Percentiles rank a stretch among this genome's conserved stretches.
phyloP scores from a whole-genome alignment of 768 basidiomycete genomes.

The Podaxis sp. region DNA sequence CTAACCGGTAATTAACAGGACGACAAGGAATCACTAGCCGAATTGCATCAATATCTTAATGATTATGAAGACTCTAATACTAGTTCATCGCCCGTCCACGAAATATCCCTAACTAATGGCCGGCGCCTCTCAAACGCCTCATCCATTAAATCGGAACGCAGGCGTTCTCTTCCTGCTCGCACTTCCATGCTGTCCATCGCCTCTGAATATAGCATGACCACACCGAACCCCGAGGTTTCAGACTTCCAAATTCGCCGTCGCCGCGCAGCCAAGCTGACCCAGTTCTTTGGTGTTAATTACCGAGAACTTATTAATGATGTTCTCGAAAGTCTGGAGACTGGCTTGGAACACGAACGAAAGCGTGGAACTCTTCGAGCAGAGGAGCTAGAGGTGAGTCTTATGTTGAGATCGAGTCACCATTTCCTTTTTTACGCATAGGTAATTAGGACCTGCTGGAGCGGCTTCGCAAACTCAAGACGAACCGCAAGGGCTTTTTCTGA shows the following conservation, averaged over 20 bases:
- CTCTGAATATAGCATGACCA: conserved; percentile 41
- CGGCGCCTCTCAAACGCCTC: conserved; percentile 30
- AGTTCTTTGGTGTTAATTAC: conserved; percentile 88
- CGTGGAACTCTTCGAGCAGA: conserved; percentile 60
- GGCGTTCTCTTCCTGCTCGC: conserved; percentile 63
- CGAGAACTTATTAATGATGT: conserved; percentile 73
- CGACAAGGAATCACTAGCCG: conserved; percentile 67
- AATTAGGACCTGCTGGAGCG: conserved; percentile 51
- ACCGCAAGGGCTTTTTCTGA: conserved; percentile 30
- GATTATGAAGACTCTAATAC: conserved; percentile 19
- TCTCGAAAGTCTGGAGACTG: conserved; percentile 73
- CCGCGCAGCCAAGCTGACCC: conserved; percentile 77
- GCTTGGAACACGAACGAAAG: conserved; percentile 65
- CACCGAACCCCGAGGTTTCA: conserved; percentile 40
- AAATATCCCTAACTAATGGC: conserved; percentile 16
- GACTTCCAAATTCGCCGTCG: conserved; percentile 70
- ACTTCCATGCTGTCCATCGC: conserved; percentile 57
- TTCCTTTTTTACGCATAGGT: neutral
- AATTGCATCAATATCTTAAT: conserved; percentile 67
- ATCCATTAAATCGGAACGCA: conserved; percentile 54
- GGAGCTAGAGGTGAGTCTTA: conserved; percentile 64
- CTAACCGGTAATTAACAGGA: conserved; percentile 45
- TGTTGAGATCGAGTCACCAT: neutral
- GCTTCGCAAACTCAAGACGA: conserved; percentile 50
- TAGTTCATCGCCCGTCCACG: neutral